Percentiles rank a stretch among this genome's conserved stretches.
These are phyloP conservation scores for Lentinula novae-zelandiae DNA, from an alignment of 1,284 basidiomycete species.

Conservation along the genomic window DNA sequence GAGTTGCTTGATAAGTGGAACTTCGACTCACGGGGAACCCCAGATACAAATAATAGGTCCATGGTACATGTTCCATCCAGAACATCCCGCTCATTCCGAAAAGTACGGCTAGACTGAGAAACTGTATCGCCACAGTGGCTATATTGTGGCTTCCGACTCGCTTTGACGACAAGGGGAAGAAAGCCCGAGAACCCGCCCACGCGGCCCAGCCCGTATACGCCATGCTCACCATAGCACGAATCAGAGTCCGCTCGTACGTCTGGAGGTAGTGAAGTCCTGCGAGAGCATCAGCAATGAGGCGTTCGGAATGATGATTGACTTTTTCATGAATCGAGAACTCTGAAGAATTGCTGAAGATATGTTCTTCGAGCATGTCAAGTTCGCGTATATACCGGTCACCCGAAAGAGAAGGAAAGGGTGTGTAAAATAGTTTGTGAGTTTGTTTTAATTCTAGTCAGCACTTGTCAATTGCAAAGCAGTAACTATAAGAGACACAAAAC, in stretches of 20 bases:
- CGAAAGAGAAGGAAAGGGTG: slow-evolving; percentile 49
- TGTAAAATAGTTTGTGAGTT: slow-evolving; percentile 55
- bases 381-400: neutral
- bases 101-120: slow-evolving; percentile 25
- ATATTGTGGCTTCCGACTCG: neutral
- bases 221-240: slow-evolving; percentile 64
- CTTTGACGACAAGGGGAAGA: slow-evolving; percentile 26
- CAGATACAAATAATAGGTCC: slow-evolving; percentile 77
- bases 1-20: neutral
- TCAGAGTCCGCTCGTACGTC: slow-evolving; percentile 79
- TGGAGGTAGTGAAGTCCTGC: slow-evolving; percentile 79
- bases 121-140: neutral
- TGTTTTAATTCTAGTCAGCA: slow-evolving; percentile 53
- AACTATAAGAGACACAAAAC: slow-evolving; percentile 15
- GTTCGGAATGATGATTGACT: slow-evolving; percentile 33
- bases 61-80: slow-evolving; percentile 60
- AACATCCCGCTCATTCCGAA: slow-evolving; percentile 50
- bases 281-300: slow-evolving; percentile 55
- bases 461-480: slow-evolving; percentile 6
- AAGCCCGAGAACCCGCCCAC: slow-evolving; percentile 54
- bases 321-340: slow-evolving; percentile 40
- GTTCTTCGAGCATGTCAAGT: slow-evolving; percentile 15
- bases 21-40: slow-evolving; percentile 47
- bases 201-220: slow-evolving; percentile 82
- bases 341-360: slow-evolving; percentile 41